Evolutionary conservation across 2,329 filamentous ascomycete genomes (phyloP), one percentile per base, ranked within the genome.

Genomic region (Chaetothyriales sp.): DNA sequence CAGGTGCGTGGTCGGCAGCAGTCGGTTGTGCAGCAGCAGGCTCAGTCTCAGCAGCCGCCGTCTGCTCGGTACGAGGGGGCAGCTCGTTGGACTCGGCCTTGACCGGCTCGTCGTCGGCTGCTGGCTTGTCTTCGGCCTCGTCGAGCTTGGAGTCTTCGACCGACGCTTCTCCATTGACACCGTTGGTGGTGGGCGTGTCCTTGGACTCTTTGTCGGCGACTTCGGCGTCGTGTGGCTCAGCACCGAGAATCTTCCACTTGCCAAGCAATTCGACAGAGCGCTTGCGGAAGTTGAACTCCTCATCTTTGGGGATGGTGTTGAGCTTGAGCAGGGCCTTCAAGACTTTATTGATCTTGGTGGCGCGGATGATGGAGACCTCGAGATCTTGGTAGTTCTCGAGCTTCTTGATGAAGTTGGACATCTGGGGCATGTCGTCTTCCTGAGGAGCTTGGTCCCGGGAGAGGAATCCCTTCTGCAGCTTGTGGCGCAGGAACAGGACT

Each of bases 281-380:
- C 58, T 82, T 74, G 73, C 92, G 94, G 78, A 98, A 95, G 51
- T 85, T 73, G 68, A 84, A 94, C 59, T 94, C 86, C 37, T 89
- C 86, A 58, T 98, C 92, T 55, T 83, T 83, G 4, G 89, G 89
- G 60, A 98, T 94, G 2, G 77, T 77, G 44, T 83, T 78, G 7
- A 98, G 75, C 73, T 95, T 95, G 62, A 95, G 74, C 59, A 98
- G 92, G 4, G 85, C 89, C 73, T 94, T 95, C 52, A 98, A 77
- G 9, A 98, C 90, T 73, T 98, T 98, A 80, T 97, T 90, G 69
- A 98, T 95, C 77, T 97, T 98, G 56, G 92, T 98, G 13, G 73
- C 75, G 57, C 86, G 82, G 63, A 97, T 95, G 61, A 95, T 92
- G 59, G 82, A 81, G 28, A 86, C 87, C 66, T 97, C 90, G 4